Conservation (phyloP, 2,329 filamentous ascomycete genomes). For the Penicillium carneum region DNA sequence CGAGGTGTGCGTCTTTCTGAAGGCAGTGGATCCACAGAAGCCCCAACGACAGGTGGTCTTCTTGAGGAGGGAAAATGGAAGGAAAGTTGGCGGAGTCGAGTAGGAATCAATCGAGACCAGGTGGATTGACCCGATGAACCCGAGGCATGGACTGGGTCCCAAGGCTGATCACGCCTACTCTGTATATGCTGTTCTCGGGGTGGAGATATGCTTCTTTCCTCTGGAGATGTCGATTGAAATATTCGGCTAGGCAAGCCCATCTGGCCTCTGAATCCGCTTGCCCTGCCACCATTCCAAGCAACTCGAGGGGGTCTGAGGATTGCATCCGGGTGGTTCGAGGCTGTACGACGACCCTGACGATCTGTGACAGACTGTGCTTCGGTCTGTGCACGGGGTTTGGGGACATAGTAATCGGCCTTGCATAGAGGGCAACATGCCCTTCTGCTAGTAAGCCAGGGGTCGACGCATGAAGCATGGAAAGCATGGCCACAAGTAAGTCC, state of each 20-base stretch:
- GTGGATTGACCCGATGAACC: slow-evolving; percentile 8
- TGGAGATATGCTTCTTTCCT: slow-evolving; percentile 36
- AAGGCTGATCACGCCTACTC: slow-evolving; percentile 6
- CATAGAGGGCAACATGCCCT: slow-evolving; percentile 95
- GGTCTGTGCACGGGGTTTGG: slow-evolving; percentile 78
- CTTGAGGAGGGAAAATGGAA: neutral
- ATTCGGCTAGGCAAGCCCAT: slow-evolving; percentile 50
- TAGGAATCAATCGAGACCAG: slow-evolving; percentile 31
- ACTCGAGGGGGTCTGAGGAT: slow-evolving; percentile 44
- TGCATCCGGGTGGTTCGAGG: slow-evolving; percentile 34
- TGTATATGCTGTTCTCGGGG: slow-evolving; percentile 10
- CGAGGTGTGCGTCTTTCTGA: slow-evolving; percentile 29
- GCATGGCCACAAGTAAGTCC: slow-evolving; percentile 96
- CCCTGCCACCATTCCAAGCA: slow-evolving; percentile 45
- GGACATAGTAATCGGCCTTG: slow-evolving; percentile 96
- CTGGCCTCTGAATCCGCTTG: slow-evolving; percentile 43
- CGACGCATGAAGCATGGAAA: slow-evolving; percentile 93
- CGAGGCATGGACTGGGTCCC: neutral
- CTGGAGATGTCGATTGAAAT: slow-evolving; percentile 40
- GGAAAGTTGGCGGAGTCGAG: slow-evolving; percentile 23
- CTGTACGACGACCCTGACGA: slow-evolving; percentile 41
- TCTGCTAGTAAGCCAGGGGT: slow-evolving; percentile 93
- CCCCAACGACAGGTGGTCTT: neutral
- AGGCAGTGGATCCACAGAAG: slow-evolving; percentile 1
- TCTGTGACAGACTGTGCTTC: slow-evolving; percentile 41